Percentiles rank a stretch among this genome's conserved stretches.
phyloP scores from a whole-genome alignment of 495 filamentous ascomycete species.

The Tetracladium setigerum region DNA sequence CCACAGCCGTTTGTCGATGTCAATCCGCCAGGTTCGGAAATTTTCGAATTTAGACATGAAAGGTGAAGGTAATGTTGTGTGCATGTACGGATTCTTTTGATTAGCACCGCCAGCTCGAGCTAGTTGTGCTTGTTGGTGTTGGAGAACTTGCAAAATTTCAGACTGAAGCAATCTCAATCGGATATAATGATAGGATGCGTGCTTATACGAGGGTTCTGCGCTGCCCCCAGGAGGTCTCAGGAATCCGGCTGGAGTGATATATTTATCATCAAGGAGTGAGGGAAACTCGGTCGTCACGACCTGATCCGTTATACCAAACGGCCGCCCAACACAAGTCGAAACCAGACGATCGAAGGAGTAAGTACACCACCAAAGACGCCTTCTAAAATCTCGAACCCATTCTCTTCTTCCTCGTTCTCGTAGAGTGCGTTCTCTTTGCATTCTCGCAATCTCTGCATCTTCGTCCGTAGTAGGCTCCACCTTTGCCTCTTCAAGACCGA shows the following conservation, averaged over 20 bases:
- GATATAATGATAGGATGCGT: constrained; percentile 86
- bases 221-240: constrained; percentile 38
- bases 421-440: constrained; percentile 23
- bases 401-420: constrained; percentile 66
- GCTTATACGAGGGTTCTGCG: constrained; percentile 70
- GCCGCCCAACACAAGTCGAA: constrained; percentile 83
- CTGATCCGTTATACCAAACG: constrained; percentile 89
- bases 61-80: constrained; percentile 70
- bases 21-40: constrained; percentile 80
- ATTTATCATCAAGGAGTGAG: constrained; percentile 75
- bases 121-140: constrained; percentile 74
- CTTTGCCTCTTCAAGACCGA: constrained; percentile 14
- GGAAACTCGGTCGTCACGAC: constrained; percentile 93
- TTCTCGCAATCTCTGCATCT: constrained; percentile 21
- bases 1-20: constrained; percentile 74
- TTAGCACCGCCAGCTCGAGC: constrained; percentile 50
- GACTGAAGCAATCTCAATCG: constrained; percentile 87
- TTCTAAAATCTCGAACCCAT: constrained; percentile 79
- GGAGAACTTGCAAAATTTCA: constrained; percentile 88
- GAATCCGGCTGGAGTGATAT: constrained; percentile 82
- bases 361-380: constrained; percentile 93
- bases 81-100: constrained; percentile 60
- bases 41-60: constrained; percentile 79
- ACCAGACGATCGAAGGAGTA: constrained; percentile 92
- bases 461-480: constrained; percentile 7